phyloP scores from a whole-genome alignment of 768 basidiomycete genomes.

The Mycena vulgaris region DNA sequence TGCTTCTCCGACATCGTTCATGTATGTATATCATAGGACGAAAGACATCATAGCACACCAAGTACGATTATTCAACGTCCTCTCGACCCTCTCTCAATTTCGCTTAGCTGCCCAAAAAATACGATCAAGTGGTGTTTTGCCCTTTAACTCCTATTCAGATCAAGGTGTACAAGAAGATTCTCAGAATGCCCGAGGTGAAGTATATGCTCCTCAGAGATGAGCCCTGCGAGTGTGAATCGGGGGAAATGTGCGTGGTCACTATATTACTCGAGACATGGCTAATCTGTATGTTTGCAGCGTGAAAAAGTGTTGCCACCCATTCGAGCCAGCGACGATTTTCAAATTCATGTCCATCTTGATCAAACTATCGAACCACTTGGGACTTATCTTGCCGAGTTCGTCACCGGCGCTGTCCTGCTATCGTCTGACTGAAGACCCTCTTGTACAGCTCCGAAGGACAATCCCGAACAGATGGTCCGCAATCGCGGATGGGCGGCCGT shows the following conservation, averaged over 20 bases:
- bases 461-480: constrained; percentile 72
- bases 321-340: constrained; percentile 77
- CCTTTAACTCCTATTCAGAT: constrained; percentile 84
- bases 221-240: constrained; percentile 74
- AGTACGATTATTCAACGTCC: constrained; percentile 49
- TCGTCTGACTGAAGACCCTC: background rate
- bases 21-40: constrained; percentile 61
- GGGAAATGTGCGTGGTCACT: constrained; percentile 67
- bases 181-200: constrained; percentile 76
- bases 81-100: background rate
- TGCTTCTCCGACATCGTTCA: background rate
- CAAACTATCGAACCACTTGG: constrained; percentile 92
- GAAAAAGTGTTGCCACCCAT: constrained; percentile 59
- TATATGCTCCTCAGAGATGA: constrained; percentile 82
- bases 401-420: background rate
- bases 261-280: constrained; percentile 8
- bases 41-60: constrained; percentile 84
- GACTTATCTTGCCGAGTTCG: constrained; percentile 86
- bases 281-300: constrained; percentile 49
- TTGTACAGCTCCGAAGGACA: constrained; percentile 74
- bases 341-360: constrained; percentile 87
- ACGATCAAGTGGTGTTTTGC: constrained; percentile 94
- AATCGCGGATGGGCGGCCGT: constrained; percentile 74
- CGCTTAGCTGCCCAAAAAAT: constrained; percentile 85
- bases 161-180: constrained; percentile 78